Evolutionary conservation across 2,329 filamentous ascomycete genomes (phyloP).

Genomic region (Cladophialophora immunda): DNA sequence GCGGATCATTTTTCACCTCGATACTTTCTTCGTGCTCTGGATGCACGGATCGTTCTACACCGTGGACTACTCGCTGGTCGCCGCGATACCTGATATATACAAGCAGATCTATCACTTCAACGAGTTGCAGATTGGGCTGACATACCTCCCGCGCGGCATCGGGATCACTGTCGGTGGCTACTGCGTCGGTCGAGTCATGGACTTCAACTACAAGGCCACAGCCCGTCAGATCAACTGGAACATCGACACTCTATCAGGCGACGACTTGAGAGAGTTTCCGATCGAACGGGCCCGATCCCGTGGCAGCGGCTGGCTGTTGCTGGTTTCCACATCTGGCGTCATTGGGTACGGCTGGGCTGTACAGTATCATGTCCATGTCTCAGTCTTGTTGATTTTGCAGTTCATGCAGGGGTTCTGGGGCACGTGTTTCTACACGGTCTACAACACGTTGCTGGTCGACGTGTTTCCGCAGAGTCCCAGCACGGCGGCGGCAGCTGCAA

Average conservation of each 20-base stretch:
- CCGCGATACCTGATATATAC: slow-evolving; percentile 56
- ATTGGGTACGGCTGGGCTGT: slow-evolving; percentile 48
- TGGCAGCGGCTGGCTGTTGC: slow-evolving; percentile 24
- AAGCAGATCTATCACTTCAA: slow-evolving; percentile 55
- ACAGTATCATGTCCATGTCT: slow-evolving; percentile 43
- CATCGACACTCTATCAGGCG: slow-evolving; percentile 31
- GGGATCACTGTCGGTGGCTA: slow-evolving; percentile 40
- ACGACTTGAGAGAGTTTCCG: slow-evolving; percentile 49
- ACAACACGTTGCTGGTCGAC: slow-evolving; percentile 50
- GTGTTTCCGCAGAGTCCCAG: slow-evolving; percentile 48
- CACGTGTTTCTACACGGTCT: slow-evolving; percentile 48
- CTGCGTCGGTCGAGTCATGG: slow-evolving; percentile 39
- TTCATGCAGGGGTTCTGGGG: slow-evolving; percentile 49
- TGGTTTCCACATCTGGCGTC: slow-evolving; percentile 27
- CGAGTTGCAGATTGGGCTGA: slow-evolving; percentile 55
- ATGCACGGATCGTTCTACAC: slow-evolving; percentile 50
- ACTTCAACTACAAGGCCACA: slow-evolving; percentile 53
- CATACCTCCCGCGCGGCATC: slow-evolving; percentile 42
- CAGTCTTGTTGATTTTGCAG: slow-evolving; percentile 49
- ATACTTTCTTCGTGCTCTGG: slow-evolving; percentile 28
- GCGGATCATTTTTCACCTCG: slow-evolving; percentile 28
- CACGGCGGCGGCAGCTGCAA: slow-evolving; percentile 51
- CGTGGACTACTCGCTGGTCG: slow-evolving; percentile 45
- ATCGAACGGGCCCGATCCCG: slow-evolving; percentile 52
- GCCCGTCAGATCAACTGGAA: slow-evolving; percentile 46